Conservation (phyloP, 805 yeast genomes). For the Hanseniaspora occidentalis region DNA sequence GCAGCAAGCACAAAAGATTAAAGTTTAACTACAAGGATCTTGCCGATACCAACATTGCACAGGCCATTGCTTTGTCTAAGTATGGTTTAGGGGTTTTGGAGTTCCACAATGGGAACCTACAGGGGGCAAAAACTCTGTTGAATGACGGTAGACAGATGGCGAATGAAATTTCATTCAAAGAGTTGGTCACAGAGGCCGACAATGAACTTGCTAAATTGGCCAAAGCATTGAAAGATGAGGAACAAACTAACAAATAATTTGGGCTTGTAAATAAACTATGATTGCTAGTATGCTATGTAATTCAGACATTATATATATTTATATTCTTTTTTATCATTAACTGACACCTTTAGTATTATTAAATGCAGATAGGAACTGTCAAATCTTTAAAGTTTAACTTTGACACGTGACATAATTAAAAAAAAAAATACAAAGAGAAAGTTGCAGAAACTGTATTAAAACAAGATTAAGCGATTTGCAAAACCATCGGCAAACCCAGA, state of each 20-base stretch:
- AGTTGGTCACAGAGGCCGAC: constrained; percentile 52
- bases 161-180: constrained; percentile 49
- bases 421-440: no score
- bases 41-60: constrained; percentile 35
- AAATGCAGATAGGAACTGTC: no score
- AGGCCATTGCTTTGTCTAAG: constrained; percentile 66
- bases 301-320: no score
- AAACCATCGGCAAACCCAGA: no score
- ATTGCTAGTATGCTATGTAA: background rate
- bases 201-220: constrained; percentile 46
- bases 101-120: constrained; percentile 42
- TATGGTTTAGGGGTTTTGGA: constrained; percentile 77
- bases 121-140: constrained; percentile 46
- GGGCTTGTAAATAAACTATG: background rate
- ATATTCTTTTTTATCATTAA: no score
- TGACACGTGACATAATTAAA: no score
- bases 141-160: constrained; percentile 64
- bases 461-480: no score
- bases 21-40: constrained; percentile 21
- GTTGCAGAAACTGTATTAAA: no score
- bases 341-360: no score
- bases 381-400: no score
- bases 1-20: constrained; percentile 22
- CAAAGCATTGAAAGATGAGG: constrained; percentile 12
- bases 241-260: background rate